phyloP scores from a whole-genome alignment of 2,329 filamentous ascomycete species.

The Penicillium sp. region DNA sequence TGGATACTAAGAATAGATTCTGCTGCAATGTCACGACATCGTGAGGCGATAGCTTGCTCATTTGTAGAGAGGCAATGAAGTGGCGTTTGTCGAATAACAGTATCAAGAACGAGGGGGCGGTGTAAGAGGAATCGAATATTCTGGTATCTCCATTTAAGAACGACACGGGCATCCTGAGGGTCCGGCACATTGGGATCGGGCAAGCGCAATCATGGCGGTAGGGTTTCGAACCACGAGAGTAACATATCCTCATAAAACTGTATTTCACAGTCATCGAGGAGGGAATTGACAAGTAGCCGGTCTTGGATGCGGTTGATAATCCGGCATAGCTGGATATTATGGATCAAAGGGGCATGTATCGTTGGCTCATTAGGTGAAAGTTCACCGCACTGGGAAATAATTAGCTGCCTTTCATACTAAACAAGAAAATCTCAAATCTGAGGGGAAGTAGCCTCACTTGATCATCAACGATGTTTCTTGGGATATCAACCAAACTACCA shows the following conservation, averaged over 20 bases:
- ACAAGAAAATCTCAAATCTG: not conserved
- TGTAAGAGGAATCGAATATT: constrained; percentile 31
- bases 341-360: constrained; percentile 23
- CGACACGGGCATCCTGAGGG: constrained; percentile 17
- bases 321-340: constrained; percentile 22
- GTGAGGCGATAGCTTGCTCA: constrained; percentile 10
- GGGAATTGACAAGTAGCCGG: constrained; percentile 20
- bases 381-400: not conserved
- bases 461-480: constrained; percentile 17
- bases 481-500: constrained; percentile 10
- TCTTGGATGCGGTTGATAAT: constrained; percentile 26
- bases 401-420: not conserved
- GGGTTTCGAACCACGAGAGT: constrained; percentile 16
- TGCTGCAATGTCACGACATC: constrained; percentile 15
- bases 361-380: constrained; percentile 16
- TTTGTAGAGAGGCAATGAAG: constrained; percentile 19
- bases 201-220: constrained; percentile 15
- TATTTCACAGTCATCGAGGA: constrained; percentile 16
- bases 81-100: constrained; percentile 18
- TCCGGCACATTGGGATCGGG: constrained; percentile 9
- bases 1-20: constrained; percentile 18
- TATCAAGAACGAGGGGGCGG: constrained; percentile 27
- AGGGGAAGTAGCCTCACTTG: constrained; percentile 4
- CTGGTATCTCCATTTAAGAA: constrained; percentile 30
- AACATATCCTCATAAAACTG: constrained; percentile 14